Conservation (phyloP, 495 filamentous ascomycete genomes). For the Tuber calosporum region DNA sequence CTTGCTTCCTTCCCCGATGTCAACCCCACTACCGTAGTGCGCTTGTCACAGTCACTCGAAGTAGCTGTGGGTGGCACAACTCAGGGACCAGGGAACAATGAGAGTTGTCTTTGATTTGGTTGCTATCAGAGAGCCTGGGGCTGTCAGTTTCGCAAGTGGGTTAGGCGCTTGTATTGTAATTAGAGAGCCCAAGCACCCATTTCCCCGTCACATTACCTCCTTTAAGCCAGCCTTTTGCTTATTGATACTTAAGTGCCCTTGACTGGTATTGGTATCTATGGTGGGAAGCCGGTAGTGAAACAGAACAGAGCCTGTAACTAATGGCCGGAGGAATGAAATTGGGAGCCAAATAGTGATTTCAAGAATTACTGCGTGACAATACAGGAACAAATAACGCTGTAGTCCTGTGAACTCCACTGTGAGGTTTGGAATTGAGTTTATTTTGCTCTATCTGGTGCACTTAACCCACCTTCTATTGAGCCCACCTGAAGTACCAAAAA, state of each 20-base stretch:
- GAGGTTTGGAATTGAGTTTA: neutral
- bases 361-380: neutral
- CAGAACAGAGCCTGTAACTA: neutral
- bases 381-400: neutral
- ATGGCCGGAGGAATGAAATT: neutral
- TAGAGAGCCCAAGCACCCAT: neutral
- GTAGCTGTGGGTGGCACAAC: too few species aligned
- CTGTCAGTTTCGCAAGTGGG: neutral
- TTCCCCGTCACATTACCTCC: neutral
- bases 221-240: neutral
- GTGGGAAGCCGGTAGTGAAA: neutral
- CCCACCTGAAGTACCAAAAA: neutral
- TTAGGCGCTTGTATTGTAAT: neutral
- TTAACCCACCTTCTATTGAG: slow-evolving; percentile 2
- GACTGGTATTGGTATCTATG: neutral
- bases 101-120: neutral
- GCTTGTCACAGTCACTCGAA: too few species aligned
- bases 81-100: neutral
- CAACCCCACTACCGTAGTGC: neutral
- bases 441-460: neutral
- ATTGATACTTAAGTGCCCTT: neutral
- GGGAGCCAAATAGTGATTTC: neutral
- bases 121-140: neutral
- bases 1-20: neutral
- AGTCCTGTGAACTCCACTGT: neutral